phyloP scores from a whole-genome alignment of 345 rosid genomes.

The Corymbia maculata region DNA sequence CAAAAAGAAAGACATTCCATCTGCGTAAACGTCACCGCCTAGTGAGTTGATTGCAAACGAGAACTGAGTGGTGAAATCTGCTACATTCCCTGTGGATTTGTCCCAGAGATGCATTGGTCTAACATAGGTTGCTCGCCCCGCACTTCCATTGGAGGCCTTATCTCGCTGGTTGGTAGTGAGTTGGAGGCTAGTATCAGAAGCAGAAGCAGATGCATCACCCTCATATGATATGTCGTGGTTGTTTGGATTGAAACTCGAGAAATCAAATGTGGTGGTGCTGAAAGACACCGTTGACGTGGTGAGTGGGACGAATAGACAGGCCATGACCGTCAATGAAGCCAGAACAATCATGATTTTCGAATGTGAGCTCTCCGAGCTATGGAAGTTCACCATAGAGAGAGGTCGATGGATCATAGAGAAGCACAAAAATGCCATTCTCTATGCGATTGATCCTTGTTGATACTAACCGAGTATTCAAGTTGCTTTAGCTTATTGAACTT shows the following conservation, averaged over 20 bases:
- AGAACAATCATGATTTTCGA: not conserved
- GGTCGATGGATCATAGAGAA: not conserved
- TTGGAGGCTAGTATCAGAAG: not conserved
- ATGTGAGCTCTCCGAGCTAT: not conserved
- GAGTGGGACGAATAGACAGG: not conserved
- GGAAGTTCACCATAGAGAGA: not conserved
- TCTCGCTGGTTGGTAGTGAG: not conserved
- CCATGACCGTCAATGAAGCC: not conserved
- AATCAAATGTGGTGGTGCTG: accelerated
- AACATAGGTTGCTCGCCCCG: not conserved
- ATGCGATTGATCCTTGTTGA: not conserved
- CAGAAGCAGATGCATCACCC: not conserved
- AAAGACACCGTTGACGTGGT: not conserved
- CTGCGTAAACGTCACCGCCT: accelerated
- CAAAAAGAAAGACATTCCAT: not conserved
- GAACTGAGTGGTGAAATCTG: not conserved
- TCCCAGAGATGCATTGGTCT: not conserved
- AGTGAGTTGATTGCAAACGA: not conserved
- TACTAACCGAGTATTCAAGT: not conserved
- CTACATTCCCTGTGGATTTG: not conserved
- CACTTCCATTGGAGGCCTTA: not conserved
- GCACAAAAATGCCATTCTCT: not conserved
- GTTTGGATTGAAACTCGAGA: not conserved
- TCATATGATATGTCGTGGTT: accelerated
- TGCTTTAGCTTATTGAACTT: not conserved